Evolutionary conservation across 2,329 filamentous ascomycete genomes (phyloP).

Genomic region (Zymoseptoria crescenta): DNA sequence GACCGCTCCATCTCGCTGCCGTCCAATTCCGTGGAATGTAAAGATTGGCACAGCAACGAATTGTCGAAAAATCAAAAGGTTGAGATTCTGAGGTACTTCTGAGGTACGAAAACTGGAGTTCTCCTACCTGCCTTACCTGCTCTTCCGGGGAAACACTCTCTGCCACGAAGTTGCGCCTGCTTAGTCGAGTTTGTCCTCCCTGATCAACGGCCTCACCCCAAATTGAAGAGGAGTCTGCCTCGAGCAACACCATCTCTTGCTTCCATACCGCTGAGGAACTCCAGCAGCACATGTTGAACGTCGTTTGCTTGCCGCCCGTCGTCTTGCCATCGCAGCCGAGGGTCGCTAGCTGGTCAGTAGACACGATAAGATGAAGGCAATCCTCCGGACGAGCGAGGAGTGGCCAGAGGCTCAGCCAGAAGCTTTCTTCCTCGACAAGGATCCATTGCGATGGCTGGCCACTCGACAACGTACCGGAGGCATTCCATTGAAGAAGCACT

Average conservation of each 20-base stretch:
- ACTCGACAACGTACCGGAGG: too few species aligned
- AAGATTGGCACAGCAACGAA: slow-evolving; percentile 9
- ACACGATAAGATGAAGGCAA: background rate
- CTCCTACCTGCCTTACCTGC: background rate
- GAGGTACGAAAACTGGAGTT: background rate
- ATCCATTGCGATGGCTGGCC: slow-evolving; percentile 4
- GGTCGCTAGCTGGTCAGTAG: background rate
- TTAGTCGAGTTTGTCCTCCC: background rate
- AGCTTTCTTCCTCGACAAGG: background rate
- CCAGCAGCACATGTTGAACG: background rate
- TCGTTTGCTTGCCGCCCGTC: background rate
- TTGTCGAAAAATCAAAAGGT: background rate
- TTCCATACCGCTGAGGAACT: background rate
- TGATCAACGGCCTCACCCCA: background rate
- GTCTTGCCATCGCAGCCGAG: background rate
- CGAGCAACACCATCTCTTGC: background rate
- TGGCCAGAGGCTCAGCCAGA: background rate
- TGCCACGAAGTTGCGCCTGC: background rate
- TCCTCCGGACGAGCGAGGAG: background rate
- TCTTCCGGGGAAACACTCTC: background rate
- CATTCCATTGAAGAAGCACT: too few species aligned
- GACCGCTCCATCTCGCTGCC: slow-evolving; percentile 6
- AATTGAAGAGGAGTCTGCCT: background rate
- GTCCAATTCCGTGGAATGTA: slow-evolving; percentile 8
- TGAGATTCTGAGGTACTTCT: background rate